Evolutionary conservation across 345 rosid species (phyloP).

Genomic region (Syzygium grande): DNA sequence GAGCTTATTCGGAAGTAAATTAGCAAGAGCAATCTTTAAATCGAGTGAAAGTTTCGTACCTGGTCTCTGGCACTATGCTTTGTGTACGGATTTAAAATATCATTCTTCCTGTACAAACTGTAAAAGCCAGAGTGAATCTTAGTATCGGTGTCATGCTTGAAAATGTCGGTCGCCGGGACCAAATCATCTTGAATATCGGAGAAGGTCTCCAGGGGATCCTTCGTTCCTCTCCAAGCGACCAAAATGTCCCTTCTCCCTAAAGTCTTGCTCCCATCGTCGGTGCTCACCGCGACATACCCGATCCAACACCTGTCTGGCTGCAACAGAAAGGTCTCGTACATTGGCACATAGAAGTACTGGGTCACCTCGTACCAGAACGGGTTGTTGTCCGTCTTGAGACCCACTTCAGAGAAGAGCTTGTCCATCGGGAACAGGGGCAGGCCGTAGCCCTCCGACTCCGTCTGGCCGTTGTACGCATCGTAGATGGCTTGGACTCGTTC

Average conservation of each 20-base stretch:
- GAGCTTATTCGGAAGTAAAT: not conserved
- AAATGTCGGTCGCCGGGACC: slow-evolving; percentile 29
- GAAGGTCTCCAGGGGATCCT: slow-evolving; percentile 38
- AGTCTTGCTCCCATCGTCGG: slow-evolving; percentile 41
- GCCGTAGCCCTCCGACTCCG: slow-evolving; percentile 40
- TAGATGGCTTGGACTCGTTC: slow-evolving; percentile 71
- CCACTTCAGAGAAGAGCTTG: slow-evolving; percentile 42
- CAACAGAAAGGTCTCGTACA: slow-evolving; percentile 20
- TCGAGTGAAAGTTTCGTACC: slow-evolving; percentile 12
- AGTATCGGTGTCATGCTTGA: slow-evolving; percentile 13
- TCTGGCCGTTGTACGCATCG: slow-evolving; percentile 44
- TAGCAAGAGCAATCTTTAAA: not conserved
- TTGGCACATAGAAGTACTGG: slow-evolving; percentile 33
- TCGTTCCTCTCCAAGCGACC: slow-evolving; percentile 78
- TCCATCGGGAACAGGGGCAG: slow-evolving; percentile 39
- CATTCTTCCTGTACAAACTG: slow-evolving; percentile 44
- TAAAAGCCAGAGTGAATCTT: slow-evolving; percentile 72
- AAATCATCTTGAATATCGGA: slow-evolving; percentile 32
- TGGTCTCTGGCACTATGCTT: slow-evolving; percentile 45
- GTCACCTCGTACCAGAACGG: slow-evolving; percentile 58
- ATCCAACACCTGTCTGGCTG: slow-evolving; percentile 66
- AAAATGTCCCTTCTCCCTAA: slow-evolving; percentile 75
- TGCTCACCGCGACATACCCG: slow-evolving; percentile 70
- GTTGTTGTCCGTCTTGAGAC: slow-evolving; percentile 32
- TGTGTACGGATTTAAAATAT: slow-evolving; percentile 15